Evolutionary conservation across 83 land plant species (phyloP), one percentile per base, ranked within the genome.

Genomic region (Picea abies): DNA sequence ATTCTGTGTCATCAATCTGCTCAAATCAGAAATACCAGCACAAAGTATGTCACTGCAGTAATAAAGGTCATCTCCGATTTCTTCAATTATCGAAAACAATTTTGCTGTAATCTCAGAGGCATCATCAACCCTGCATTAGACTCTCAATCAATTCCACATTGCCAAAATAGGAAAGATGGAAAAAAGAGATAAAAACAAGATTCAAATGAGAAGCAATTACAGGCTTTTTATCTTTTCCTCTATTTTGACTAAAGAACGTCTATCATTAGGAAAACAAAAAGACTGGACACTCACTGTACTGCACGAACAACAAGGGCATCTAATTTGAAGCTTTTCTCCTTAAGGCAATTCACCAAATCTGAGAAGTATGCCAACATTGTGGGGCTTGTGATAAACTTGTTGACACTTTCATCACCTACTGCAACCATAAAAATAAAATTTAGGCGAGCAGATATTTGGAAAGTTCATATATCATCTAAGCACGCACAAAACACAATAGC

Each of bases 31-130:
- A 61, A 97, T 85, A 52, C 94, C 98, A 79, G 99, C 90, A 86
- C 92, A 91, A 47, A 91, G 89, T 76, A 96, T 93, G 87, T 97
- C 99, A 86, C 96, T 94, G 81, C 94, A 89, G 76, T 97, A 97
- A 86, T 91, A 92, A 41, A 97, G 91, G 60, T 87, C 90, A 82
- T 97, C 99, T 82, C 93, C 99, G 82, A 94, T 94, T 86, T 96
- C 99, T 82, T 95, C 97, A 58, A 97, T 89, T 71, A 90, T 87
- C 82, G 90, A 82, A 84, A 88, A 82, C 70, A 97, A 81, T 58
- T 68, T 72, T 70, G 90, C 86, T 17, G 82, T 83, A 79, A 84
- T 78, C 80, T 91, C 92, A 60, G 39, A 15, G 70, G 91, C 79
- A 47, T 80, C 88, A 61, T 87, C 89, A 70, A 90, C 87, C 89